Conservation (phyloP, 306 rosid genomes). For the Acacia acuminata region DNA sequence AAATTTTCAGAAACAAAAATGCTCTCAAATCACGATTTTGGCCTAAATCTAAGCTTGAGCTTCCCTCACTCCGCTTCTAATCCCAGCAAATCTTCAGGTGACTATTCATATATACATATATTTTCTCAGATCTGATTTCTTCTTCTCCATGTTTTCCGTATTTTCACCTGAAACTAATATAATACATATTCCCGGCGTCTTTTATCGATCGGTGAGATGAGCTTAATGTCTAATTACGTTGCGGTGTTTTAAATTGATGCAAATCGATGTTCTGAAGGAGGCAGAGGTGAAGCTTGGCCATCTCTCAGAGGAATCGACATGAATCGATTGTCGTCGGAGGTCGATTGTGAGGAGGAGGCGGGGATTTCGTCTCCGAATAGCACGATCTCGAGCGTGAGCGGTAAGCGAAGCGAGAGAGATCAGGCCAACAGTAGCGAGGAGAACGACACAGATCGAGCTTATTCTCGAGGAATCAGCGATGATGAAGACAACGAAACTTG, state of each 20-base stretch:
- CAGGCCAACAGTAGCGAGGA: constrained; percentile 54
- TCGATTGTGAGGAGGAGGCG: constrained; percentile 67
- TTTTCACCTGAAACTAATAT: constrained; percentile 10
- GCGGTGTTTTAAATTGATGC: constrained; percentile 10
- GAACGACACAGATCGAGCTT: constrained; percentile 58
- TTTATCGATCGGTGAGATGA: neutral
- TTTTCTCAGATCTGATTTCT: constrained; percentile 41
- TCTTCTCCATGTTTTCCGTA: neutral
- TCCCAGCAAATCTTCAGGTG: constrained; percentile 46
- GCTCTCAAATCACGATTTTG: constrained; percentile 69
- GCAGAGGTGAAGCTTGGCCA: constrained; percentile 44
- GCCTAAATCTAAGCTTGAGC: constrained; percentile 70
- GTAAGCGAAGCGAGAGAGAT: constrained; percentile 78
- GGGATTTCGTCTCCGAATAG: constrained; percentile 92
- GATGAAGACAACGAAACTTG: constrained; percentile 89
- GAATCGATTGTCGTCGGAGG: constrained; percentile 65
- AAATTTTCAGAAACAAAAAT: constrained; percentile 16
- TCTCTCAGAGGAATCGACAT: constrained; percentile 85
- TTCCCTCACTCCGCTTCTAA: constrained; percentile 31
- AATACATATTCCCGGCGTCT: too few relatives aligned
- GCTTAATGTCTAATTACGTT: neutral
- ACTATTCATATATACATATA: neutral
- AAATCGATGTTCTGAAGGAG: constrained; percentile 62
- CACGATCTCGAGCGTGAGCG: constrained; percentile 89
- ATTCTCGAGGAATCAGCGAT: constrained; percentile 69